Evolutionary conservation across 805 yeast species (phyloP).

Genomic region (Maudiozyma turicensis): DNA sequence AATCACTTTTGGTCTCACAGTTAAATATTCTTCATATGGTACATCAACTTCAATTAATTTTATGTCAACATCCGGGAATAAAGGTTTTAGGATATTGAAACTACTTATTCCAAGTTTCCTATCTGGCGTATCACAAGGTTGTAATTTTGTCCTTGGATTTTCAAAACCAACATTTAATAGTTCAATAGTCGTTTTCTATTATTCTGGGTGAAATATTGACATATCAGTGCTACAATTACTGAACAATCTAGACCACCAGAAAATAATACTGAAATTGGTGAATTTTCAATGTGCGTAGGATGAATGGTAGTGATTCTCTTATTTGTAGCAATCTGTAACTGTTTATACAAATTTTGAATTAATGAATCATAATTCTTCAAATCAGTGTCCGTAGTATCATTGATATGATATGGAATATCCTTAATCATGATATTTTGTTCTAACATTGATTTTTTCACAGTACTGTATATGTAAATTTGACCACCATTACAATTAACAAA

Average conservation of each 20-base stretch:
- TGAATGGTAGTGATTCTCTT: slow-evolving; percentile 51
- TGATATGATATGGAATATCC: not conserved
- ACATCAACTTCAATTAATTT: slow-evolving; percentile 62
- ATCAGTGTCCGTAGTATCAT: not conserved
- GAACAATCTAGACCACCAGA: slow-evolving; percentile 97
- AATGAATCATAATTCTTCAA: slow-evolving; percentile 5
- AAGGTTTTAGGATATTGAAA: slow-evolving; percentile 39
- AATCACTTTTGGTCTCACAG: slow-evolving; percentile 42
- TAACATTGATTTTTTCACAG: slow-evolving; percentile 3
- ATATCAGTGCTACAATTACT: slow-evolving; percentile 49
- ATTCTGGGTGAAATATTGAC: slow-evolving; percentile 19
- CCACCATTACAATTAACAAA: slow-evolving; percentile 52
- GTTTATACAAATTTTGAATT: slow-evolving; percentile 16
- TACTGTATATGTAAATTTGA: slow-evolving; percentile 36
- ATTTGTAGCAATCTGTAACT: slow-evolving; percentile 33
- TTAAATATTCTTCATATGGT: slow-evolving; percentile 53
- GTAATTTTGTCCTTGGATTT: slow-evolving; percentile 64
- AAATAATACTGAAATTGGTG: slow-evolving; percentile 54
- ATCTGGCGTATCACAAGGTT: slow-evolving; percentile 73
- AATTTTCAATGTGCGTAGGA: slow-evolving; percentile 38
- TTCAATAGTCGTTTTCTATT: slow-evolving; percentile 39
- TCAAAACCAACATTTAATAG: slow-evolving; percentile 89
- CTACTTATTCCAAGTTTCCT: slow-evolving; percentile 63
- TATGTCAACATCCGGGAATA: slow-evolving; percentile 35
- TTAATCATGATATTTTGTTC: too few relatives aligned